Base-by-base conservation (phyloP, 164 flowering plant species). In the Aristolochia fimbriata region DNA sequence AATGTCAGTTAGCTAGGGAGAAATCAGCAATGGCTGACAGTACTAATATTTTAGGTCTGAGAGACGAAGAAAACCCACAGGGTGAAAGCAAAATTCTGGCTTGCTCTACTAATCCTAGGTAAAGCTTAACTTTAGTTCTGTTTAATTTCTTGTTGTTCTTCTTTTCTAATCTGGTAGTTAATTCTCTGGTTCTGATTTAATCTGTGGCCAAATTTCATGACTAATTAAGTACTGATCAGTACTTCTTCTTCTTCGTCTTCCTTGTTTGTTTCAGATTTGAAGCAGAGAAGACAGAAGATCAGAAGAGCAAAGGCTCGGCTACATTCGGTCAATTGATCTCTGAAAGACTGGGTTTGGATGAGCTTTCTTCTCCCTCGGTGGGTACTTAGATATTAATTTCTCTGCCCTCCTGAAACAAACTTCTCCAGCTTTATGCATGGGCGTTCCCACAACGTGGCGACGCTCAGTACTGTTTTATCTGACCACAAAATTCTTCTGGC, bases 331-430 rank as follows among this genome's bases (percentile, higher is more conserved):
- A 61, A 33, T 41, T 51, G 25, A 8, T 61, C 27, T 31, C 19
- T 23, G 65, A 58, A 49, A 64, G 74, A 56, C 45, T 81, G 74
- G 87, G 87, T 0, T 57, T 77, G 52, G 63, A 71, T 3, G 88
- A 83, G 6, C 58, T 81, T 30, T 51, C 62, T 46, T 67, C 74
- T 37, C 68, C 73, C 47, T 61, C 76, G 65, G 83, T 79, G 24
- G 37, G 71, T 27, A 22, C 15, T 31, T 55, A 14, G 55, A 3
- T 52, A 52, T n/a, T 53, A 13, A 4, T 15, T 23, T 23, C 30
- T n/a, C n/a, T n/a, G n/a, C n/a, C n/a, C n/a, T n/a, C n/a, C n/a
- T n/a, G n/a, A n/a, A n/a, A n/a, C n/a, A n/a, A n/a, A n/a, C n/a
- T n/a, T n/a, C n/a, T n/a, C n/a, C n/a, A n/a, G n/a, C n/a, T n/a